A percentile compares a stretch with the other conserved stretches of the same genome.
phyloP scores from a whole-genome alignment of 2,329 filamentous ascomycete genomes.

The Calycina herbarum region DNA sequence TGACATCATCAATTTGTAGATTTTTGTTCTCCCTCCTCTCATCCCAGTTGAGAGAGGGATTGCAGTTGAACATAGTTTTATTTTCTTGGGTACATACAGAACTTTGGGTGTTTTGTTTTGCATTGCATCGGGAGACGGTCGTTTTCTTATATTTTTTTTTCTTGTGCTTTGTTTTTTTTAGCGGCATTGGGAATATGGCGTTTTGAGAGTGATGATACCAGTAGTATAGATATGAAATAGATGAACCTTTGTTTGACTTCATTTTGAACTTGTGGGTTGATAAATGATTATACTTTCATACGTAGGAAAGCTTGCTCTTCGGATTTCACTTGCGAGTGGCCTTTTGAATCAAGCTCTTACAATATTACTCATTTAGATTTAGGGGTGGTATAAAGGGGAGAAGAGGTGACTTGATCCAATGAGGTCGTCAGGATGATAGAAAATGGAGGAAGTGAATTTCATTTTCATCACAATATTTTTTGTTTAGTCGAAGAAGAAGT shows the following conservation, averaged over 20 bases:
- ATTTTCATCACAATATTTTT: no score
- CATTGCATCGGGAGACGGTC: background rate
- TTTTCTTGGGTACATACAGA: slow-evolving; percentile 3
- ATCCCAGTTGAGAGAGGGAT: background rate
- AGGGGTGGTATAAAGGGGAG: no score
- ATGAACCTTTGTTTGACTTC: background rate
- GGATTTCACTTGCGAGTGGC: no score
- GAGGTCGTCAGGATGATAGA: no score
- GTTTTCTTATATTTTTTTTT: background rate
- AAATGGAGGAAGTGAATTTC: no score
- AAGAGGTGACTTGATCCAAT: no score
- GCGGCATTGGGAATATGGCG: slow-evolving; percentile 1
- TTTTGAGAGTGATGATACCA: background rate
- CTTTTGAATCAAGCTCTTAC: no score
- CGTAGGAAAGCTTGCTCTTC: no score
- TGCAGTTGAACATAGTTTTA: background rate
- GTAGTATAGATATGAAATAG: slow-evolving; percentile 3
- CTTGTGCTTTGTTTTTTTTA: background rate
- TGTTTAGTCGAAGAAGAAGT: no score
- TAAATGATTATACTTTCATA: no score
- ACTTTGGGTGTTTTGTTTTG: background rate
- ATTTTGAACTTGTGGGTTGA: no score
- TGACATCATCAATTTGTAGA: slow-evolving; percentile 72
- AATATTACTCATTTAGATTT: no score
- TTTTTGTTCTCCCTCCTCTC: background rate